Base-by-base conservation (phyloP, 164 flowering plant species). In the Warburgia ugandensis region DNA sequence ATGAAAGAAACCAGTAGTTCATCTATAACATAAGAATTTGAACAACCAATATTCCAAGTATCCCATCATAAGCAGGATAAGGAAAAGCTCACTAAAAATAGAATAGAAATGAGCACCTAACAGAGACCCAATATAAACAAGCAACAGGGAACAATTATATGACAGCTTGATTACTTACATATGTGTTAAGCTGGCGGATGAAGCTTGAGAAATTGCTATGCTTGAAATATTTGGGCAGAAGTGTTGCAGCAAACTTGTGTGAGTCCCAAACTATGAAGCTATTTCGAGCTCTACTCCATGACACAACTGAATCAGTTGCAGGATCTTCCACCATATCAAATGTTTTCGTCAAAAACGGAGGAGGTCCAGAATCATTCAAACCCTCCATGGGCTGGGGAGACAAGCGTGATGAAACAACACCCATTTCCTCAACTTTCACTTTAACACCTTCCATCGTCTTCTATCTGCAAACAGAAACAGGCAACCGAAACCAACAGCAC, bases 171-270 rank as follows among this genome's bases (percentile, higher is more conserved):
- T 10, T 29, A 60, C 83, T 73, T 40, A 81, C 92, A 55, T 84
- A 84, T 19, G 87, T 81, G 56, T 81, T 84, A 58, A 81, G 83
- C 62, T 81, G 87, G 44, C 87, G 78, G 41, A 84, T 60, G 69
- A 84, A 84, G 76, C 87, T 84, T 32, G 83, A 78, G 71, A 81
- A 81, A 46, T 84, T 84, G 17, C 50, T 61, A 69, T 84, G 88
- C 79, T 84, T 84, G 77, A 84, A 84, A 56, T 68, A 74, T 39
- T 56, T 69, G 45, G 84, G 94, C 23, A 84, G 79, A 22, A 84
- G 62, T 35, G 30, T 49, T 11, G 41, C 45, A 4, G 83, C 66
- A 56, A 84, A 73, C 30, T 58, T 65, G 50, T 73, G 73, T 1
- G 63, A 62, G 36, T 84, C 88, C 86, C 84, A 71, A 31, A 84